A percentile compares a stretch with the other conserved stretches of the same genome.
These are phyloP conservation scores for Lasiosphaeria miniovina DNA, from an alignment of 495 filamentous ascomycete genomes.

Conservation along the genomic window DNA sequence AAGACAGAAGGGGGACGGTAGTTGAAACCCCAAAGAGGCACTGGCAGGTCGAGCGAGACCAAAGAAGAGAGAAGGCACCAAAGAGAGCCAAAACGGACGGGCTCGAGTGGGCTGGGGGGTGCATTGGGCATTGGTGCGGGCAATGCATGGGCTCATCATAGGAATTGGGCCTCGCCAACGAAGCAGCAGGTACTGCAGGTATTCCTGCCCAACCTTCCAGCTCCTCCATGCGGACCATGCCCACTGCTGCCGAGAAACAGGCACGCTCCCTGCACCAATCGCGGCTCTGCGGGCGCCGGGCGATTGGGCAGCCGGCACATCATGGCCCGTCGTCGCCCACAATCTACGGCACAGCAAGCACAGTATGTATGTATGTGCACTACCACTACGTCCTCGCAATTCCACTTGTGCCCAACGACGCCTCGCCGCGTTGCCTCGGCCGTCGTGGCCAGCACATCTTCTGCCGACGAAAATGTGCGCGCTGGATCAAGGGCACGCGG, in stretches of 20 bases:
- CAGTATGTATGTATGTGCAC: not conserved
- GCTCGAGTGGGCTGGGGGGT: not conserved
- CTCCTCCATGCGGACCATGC: constrained; percentile 18
- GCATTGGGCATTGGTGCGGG: constrained; percentile 3
- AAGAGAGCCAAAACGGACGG: not conserved
- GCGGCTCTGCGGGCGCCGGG: constrained; percentile 7
- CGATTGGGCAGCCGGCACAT: constrained; percentile 28
- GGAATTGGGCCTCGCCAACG: constrained; percentile 8
- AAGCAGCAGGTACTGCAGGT: constrained; percentile 4
- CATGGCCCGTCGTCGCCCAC: constrained; percentile 6
- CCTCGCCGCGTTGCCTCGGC: constrained; percentile 14
- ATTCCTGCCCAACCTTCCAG: constrained; percentile 12
- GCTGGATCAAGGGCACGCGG: constrained; percentile 10
- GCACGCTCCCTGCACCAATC: constrained; percentile 30
- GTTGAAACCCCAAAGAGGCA: not conserved
- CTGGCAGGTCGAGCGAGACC: not conserved
- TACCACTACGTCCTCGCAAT: constrained; percentile 3
- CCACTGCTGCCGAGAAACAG: constrained; percentile 11
- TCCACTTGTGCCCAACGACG: constrained; percentile 28
- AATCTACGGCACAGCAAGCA: constrained; percentile 2
- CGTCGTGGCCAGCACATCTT: constrained; percentile 12
- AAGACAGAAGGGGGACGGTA: not conserved
- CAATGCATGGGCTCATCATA: not conserved
- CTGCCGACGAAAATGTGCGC: constrained; percentile 10
- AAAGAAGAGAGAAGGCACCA: not conserved